Base-by-base conservation (phyloP, 2,329 filamentous ascomycete species). In the Neocucurbitaria cava region DNA sequence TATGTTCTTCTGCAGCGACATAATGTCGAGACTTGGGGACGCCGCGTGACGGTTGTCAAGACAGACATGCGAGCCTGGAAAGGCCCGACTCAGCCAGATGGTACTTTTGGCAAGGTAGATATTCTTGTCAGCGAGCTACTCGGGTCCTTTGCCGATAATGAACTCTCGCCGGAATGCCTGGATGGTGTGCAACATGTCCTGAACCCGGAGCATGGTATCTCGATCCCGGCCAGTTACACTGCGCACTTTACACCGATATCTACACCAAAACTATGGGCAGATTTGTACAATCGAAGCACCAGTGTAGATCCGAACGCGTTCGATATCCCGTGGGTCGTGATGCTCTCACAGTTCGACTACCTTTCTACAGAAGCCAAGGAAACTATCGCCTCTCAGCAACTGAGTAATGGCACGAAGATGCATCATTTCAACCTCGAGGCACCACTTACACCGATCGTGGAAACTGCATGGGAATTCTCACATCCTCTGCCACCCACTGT, bases 21-120 rank as follows among this genome's bases (percentile, higher is more conserved):
- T 71, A 98, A 98, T 70, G 83, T 88, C 60, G 85, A 83, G 17
- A 72, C 78, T n/a, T 99, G 95, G 95, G 83, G 81, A 52, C 87
- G 88, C 20, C 84, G 84, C 48, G 94, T 97, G 18, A 93, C 88
- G 1, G 86, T 99, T 28, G 89, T 98, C 61, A 96, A 96, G 78
- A 96, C 92, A 0, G 95, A 99, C 74, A 99, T 99, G 95, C 88
- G 95, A 44, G 89, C 89, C 55, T 99, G 96, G 96, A 90, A 90
- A 68, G 96, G 96, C 0, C 94, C 94, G 1, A 72, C 85, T 0
- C 69, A 83, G 17, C 77, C 79, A 38, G 77, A 80, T 3, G 80
- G 82, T 13, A 78, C 82, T 5, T 79, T 85, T 61, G 83, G 85
- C 63, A 87, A 88, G 69, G 89, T 99, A 38, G 95, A 99, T 74